Conservation (phyloP, 345 rosid genomes). For the Salix arbutifolia region DNA sequence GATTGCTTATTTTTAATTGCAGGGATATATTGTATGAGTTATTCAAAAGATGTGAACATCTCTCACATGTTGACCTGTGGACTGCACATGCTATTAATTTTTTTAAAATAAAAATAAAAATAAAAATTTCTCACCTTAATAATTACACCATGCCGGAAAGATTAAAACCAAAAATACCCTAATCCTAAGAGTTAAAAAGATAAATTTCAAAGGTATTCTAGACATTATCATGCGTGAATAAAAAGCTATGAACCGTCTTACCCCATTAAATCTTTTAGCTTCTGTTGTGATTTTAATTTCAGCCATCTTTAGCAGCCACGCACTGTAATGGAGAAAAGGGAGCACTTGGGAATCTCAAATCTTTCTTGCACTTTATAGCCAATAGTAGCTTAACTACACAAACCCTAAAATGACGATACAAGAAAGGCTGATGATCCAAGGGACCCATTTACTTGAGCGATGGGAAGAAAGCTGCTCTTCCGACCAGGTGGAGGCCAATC, state of each 20-base stretch:
- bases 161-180: no score
- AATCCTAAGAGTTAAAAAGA: no score
- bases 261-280: no score
- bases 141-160: no score
- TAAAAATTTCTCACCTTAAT: no score
- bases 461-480: neutral
- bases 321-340: neutral
- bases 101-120: no score
- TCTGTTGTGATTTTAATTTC: no score
- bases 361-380: neutral
- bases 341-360: neutral
- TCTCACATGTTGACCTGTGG: accelerated
- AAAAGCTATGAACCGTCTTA: no score
- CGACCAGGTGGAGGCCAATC: neutral
- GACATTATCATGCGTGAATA: no score
- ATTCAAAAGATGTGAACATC: accelerated
- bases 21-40: accelerated
- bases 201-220: no score
- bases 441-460: conserved; percentile 6
- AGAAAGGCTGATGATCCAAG: neutral
- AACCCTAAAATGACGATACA: neutral
- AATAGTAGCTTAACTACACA: neutral
- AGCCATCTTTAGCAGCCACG: neutral
- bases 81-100: accelerated
- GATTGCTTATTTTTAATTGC: no score